These are phyloP conservation scores for Ceratobasidium sp. DNA, from an alignment of 1,284 basidiomycete genomes.

Conservation along the genomic window DNA sequence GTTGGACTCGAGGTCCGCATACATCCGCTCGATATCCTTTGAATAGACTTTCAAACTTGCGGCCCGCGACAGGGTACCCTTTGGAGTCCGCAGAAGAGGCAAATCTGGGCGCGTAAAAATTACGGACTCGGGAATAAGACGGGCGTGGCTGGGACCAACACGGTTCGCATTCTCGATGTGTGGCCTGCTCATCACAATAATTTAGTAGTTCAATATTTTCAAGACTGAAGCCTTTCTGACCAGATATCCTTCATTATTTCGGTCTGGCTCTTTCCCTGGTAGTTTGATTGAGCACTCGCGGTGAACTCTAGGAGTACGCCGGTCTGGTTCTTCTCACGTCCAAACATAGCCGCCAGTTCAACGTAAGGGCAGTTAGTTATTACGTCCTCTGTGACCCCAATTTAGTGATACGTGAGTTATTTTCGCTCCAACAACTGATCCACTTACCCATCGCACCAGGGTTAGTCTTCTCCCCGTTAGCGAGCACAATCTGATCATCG, in stretches of 20 bases:
- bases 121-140: slow-evolving; percentile 55
- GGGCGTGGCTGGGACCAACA: slow-evolving; percentile 55
- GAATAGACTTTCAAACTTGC: slow-evolving; percentile 41
- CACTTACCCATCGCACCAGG: slow-evolving; percentile 57
- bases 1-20: slow-evolving; percentile 36
- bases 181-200: slow-evolving; percentile 47
- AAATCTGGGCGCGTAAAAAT: slow-evolving; percentile 6
- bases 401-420: slow-evolving; percentile 51
- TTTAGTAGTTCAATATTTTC: slow-evolving; percentile 50
- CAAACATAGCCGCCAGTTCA: slow-evolving; percentile 55
- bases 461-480: slow-evolving; percentile 53
- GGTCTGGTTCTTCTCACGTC: slow-evolving; percentile 58
- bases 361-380: slow-evolving; percentile 55
- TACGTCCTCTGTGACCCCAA: slow-evolving; percentile 39
- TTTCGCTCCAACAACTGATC: slow-evolving; percentile 57
- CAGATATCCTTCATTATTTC: slow-evolving; percentile 55
- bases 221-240: slow-evolving; percentile 47
- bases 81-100: slow-evolving; percentile 31
- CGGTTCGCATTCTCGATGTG: slow-evolving; percentile 59
- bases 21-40: slow-evolving; percentile 45
- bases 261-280: slow-evolving; percentile 51
- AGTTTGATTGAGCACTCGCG: slow-evolving; percentile 52
- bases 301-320: slow-evolving; percentile 59
- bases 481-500: slow-evolving; percentile 44
- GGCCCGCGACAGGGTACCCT: slow-evolving; percentile 39